Evolutionary conservation across 2,329 filamentous ascomycete species (phyloP), one percentile per base, ranked within the genome.

Genomic region (Xylogone sp.): DNA sequence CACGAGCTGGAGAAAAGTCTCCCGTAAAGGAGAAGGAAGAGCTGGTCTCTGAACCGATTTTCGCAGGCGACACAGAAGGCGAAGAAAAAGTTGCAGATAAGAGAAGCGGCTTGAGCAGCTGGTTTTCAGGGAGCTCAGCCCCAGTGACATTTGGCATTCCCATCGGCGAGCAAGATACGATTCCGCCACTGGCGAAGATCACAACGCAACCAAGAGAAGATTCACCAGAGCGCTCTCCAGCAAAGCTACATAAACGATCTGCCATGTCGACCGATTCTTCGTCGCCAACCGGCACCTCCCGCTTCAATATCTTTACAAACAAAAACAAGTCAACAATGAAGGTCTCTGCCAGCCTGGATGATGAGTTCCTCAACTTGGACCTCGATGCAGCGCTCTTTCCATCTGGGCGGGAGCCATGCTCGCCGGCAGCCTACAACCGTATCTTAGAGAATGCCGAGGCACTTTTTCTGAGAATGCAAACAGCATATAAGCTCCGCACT

Each of bases 381-480:
- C 72, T 86, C 39, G 74, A 79, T 27, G 64, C 74, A 1, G 75
- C 76, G 0, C 72, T 86, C 12, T 83, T 78, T 53, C 78, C 81
- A 0, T 56, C 66, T 1, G 69, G 70, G 2, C 66, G 71, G 34
- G 76, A 82, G 42, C 62, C 76, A 1, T 82, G 83, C 63, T 83
- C 81, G 1, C 81, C 81, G 0, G 73, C 78, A 0, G 76, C 78
- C 9, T 86, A 77, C 67, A 83, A 82, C 62, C 84, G 81, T 61
- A 71, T 84, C n/a, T 79, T 81, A 52, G 67, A 70, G 56, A 82
- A 81, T 51, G 83, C 83, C 2, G 69, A 71, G 3, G 77, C 78
- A 3, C 67, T 85, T 3, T 64, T 86, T 21, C 70, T 69, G 20
- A 77, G 72, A 61, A 77, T 85, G 57, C 84, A 86, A 59, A 68